Evolutionary conservation across 306 rosid genomes (phyloP).

Genomic region (Ormosia emarginata): DNA sequence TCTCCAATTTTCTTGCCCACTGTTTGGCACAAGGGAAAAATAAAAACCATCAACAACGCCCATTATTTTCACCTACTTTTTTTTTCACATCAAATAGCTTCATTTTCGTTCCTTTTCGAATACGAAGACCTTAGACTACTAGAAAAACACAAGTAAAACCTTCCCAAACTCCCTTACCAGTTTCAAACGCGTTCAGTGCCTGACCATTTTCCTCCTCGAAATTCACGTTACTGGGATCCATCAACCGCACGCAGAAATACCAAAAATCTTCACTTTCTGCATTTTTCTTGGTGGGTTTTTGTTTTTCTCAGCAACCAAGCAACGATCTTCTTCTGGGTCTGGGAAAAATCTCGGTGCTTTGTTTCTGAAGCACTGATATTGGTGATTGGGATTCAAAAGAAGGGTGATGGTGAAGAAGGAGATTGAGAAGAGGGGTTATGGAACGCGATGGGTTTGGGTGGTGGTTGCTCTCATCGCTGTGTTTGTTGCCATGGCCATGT

Average conservation of each 20-base stretch:
- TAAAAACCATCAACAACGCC: neutral
- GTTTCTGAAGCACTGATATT: neutral
- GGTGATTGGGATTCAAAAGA: neutral
- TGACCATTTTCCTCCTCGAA: neutral
- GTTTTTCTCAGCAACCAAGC: neutral
- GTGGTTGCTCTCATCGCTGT: slow-evolving; percentile 51
- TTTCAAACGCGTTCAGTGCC: neutral
- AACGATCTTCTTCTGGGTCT: neutral
- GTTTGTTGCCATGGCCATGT: slow-evolving; percentile 58
- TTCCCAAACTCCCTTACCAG: neutral
- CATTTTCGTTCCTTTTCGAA: neutral
- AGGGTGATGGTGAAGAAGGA: slow-evolving; percentile 36
- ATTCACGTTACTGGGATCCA: neutral
- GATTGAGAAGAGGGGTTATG: slow-evolving; percentile 36
- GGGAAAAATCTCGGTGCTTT: slow-evolving; percentile 5
- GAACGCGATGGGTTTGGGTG: slow-evolving; percentile 55
- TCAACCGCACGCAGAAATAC: neutral
- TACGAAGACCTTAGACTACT: neutral
- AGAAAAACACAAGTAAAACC: neutral
- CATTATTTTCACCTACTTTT: neutral
- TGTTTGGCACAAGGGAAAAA: neutral
- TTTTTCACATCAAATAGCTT: neutral
- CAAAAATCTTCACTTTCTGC: neutral
- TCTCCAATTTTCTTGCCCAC: neutral
- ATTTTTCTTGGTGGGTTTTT: neutral